Base-by-base conservation (phyloP, 2,329 filamentous ascomycete species). In the Metarhizium humberi region DNA sequence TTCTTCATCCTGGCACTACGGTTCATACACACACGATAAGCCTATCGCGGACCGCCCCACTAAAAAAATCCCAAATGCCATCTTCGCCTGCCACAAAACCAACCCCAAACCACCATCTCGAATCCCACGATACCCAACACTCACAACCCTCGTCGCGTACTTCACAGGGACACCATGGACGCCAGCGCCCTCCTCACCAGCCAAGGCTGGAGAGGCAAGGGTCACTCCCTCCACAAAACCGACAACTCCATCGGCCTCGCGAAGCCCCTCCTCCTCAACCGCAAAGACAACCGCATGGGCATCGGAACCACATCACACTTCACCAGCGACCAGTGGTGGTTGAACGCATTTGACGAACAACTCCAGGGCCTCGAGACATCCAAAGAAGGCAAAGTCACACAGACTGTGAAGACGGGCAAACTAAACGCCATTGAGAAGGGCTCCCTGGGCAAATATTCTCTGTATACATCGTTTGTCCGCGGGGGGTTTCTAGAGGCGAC, bases 301-400 rank as follows among this genome's bases (percentile, higher is more conserved):
- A 76, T 97, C 5, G 92, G 92, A 54, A 85, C 88, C 67, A 90
- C 89, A 69, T 76, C 78, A 56, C 80, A 84, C 59, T 78, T 78
- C 59, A 81, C 79, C 25, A 81, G 78, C 62, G 92, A 96, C 67
- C 91, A 96, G 69, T 99, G 94, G 94, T 99, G 94, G 94, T 79
- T 96, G 71, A 87, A 90, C 56, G 94, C 94, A 11, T 96, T 96
- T 62, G 92, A 97, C 71, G 86, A 91, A 68, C 91, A 92, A 55
- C 75, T 96, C 60, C 88, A 94, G 70, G 88, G 86, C 4, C 78
- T 96, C 53, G 87, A 88, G 66, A 84, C 80, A 1, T 77, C 78
- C 29, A 76, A 77, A 60, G 71, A 80, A 61, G 78, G 82, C 53
- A 73, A 75, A 62, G 74, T 83, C 55, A 71, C 80, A 62, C 73